A percentile compares a stretch with the other conserved stretches of the same genome.
Evolutionary conservation across 345 rosid genomes (phyloP).

Genomic region (Ailanthus altissimus): DNA sequence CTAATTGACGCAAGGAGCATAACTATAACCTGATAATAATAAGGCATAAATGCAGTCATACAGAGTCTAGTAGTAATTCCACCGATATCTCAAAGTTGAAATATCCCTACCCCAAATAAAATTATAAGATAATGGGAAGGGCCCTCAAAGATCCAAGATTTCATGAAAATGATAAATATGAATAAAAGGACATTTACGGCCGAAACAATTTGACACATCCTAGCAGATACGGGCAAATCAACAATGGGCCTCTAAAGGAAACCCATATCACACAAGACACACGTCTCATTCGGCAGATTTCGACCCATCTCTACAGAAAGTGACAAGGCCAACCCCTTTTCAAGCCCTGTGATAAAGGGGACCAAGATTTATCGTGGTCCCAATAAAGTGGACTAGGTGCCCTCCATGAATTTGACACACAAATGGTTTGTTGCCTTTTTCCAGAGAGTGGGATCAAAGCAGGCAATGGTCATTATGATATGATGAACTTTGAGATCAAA

Average conservation of each 20-base stretch:
- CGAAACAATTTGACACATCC: background rate
- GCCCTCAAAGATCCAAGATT: background rate
- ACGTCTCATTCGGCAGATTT: background rate
- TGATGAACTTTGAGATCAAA: background rate
- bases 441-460: background rate
- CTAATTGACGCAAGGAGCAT: too few species aligned
- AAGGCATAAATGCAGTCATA: too few species aligned
- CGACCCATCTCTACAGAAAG: background rate
- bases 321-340: background rate
- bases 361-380: background rate
- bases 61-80: too few species aligned
- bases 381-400: background rate
- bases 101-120: too few species aligned
- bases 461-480: background rate
- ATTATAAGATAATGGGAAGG: too few species aligned
- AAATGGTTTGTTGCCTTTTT: background rate
- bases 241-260: background rate
- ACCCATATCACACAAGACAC: background rate
- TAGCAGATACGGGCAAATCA: background rate
- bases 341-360: background rate
- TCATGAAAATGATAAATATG: background rate
- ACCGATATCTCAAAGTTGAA: too few species aligned
- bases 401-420: background rate
- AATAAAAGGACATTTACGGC: background rate
- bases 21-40: too few species aligned